Percentiles rank a stretch among this genome's conserved stretches.
phyloP scores from a whole-genome alignment of 2,329 filamentous ascomycete species.

The Emmonsiellopsis sp. region DNA sequence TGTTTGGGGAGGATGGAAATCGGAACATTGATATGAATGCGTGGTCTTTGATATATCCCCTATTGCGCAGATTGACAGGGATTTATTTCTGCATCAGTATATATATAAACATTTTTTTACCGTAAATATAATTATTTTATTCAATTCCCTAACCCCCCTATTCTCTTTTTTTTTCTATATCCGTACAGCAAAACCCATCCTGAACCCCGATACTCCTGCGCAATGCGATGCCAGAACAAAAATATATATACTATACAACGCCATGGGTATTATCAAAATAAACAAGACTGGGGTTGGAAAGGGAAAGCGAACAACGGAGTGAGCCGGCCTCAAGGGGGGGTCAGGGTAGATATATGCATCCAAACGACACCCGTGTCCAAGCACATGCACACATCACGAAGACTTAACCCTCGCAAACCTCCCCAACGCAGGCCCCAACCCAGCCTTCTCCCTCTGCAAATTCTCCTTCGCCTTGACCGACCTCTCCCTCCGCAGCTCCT shows the following conservation, averaged over 20 bases:
- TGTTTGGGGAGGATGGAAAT: background rate
- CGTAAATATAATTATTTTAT: background rate
- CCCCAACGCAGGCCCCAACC: slow-evolving; percentile 76
- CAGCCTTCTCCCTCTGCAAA: slow-evolving; percentile 57
- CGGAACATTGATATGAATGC: too few species aligned
- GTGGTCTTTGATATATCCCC: too few species aligned
- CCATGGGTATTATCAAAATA: slow-evolving; percentile 1
- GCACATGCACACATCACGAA: background rate
- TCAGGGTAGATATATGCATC: too few species aligned
- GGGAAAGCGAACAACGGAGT: too few species aligned
- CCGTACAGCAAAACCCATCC: background rate
- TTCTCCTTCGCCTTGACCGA: slow-evolving; percentile 61
- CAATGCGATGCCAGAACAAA: background rate
- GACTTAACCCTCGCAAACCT: slow-evolving; percentile 56
- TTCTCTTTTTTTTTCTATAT: background rate
- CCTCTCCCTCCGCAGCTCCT: slow-evolving; percentile 65
- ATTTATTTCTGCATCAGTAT: too few species aligned
- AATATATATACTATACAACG: background rate
- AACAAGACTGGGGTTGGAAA: background rate
- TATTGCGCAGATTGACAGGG: too few species aligned
- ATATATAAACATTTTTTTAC: too few species aligned
- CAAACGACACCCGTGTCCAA: too few species aligned
- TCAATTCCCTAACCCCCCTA: background rate
- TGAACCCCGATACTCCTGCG: background rate
- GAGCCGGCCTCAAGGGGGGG: too few species aligned